Evolutionary conservation across 306 rosid species (phyloP).

Genomic region (Cyamopsis tetragonoloba): DNA sequence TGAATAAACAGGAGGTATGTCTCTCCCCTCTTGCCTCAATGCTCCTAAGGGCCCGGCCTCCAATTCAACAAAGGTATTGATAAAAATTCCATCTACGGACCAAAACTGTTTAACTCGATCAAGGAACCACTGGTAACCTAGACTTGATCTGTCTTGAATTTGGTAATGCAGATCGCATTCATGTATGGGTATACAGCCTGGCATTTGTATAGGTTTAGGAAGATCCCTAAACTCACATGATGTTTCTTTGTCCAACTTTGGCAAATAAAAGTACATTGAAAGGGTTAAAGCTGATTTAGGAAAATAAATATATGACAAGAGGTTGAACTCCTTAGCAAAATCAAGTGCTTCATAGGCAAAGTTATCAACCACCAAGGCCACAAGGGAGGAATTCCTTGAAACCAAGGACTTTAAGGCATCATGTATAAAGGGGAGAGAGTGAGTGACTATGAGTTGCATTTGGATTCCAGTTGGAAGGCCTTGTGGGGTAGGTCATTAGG

Average conservation of each 20-base stretch:
- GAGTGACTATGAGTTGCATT: not conserved
- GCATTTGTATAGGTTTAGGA: conserved; percentile 2
- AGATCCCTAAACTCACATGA: conserved; percentile 3
- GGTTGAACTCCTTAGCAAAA: conserved; percentile 7
- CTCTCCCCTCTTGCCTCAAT: not conserved
- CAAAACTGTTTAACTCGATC: not conserved
- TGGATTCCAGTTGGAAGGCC: not conserved
- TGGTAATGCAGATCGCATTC: conserved; percentile 5
- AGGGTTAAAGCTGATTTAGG: not conserved
- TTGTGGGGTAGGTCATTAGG: not conserved
- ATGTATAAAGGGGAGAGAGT: not conserved
- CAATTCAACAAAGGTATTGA: not conserved
- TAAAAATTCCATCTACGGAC: not conserved
- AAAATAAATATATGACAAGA: conserved; percentile 10
- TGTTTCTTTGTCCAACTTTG: not conserved
- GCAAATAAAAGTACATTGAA: not conserved
- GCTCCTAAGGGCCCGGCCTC: not conserved
- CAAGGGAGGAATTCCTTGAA: not conserved
- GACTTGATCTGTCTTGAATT: not conserved
- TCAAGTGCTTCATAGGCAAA: not conserved
- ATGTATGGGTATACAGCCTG: conserved; percentile 24
- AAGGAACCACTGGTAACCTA: not conserved
- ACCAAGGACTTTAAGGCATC: not conserved
- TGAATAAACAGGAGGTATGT: not conserved
- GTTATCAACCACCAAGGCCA: conserved; percentile 4